Base-by-base conservation (phyloP, 208 protist genomes). In the Trichomonas vaginalis region DNA sequence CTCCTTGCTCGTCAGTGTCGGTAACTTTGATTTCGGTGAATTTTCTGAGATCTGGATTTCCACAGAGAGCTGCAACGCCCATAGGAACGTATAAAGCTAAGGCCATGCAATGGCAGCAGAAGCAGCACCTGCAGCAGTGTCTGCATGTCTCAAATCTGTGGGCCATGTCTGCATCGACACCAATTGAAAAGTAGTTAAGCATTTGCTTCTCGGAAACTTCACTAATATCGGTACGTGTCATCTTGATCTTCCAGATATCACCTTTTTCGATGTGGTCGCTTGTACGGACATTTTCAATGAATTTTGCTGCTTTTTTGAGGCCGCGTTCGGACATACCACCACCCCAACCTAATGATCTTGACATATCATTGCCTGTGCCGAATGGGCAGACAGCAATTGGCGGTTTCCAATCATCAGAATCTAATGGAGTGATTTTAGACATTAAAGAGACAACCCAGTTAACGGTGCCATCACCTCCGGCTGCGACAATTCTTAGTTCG, bases 121-220 rank as follows among this genome's bases (percentile, higher is more conserved):
- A 39, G 86, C 42, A 40, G 21, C 40, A 45, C 45, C 56, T 42
- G 35, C 17, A 35, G 27, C 40, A 35, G 8, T 45, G 23, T 46
- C 86, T 6, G 45, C 42, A 39, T 51, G 27, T 51, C 56, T 92
- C 86, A 32, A 48, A 92, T 4, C 56, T 27, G 6, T 1, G 3
- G 0, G 45, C 86, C 27, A 92, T 51, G 37, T 48, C 37, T 35
- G n/a, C 86, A 39, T 92, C 86, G 4, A 39, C 45, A 17, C 86
- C 86, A 39, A 92, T n/a, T 51, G 86, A 92, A n/a, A 92, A 42
- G 51, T 92, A 92, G 45, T 92, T 92, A 17, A 92, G 42, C 86
- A 92, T 92, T 47, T 92, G 86, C 17, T 51, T 35, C 9, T 23
- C 46, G 10, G n/a, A 3, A 4, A 51, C n/a, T 32, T 92, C 86